Evolutionary conservation across 306 rosid genomes (phyloP), one percentile per base, ranked within the genome.

Genomic region (Lathyrus oleraceus): DNA sequence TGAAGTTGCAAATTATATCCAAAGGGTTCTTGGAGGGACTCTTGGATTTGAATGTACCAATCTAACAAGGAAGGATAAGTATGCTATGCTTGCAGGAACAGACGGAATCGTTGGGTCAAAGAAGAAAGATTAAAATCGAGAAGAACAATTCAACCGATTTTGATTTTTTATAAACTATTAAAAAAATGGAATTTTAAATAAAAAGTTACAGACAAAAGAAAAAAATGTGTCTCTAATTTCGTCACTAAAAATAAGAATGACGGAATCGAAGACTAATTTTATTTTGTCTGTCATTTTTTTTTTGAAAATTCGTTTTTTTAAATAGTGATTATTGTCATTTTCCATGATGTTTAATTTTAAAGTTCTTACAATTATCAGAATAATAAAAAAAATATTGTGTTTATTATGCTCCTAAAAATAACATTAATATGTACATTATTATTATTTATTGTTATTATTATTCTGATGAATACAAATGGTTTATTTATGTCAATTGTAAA

Each of bases 21-120:
- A 93, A 28, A 90, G 75, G 88, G 92, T 84, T 8, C 80, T 94
- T 76, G 94, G 81, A 13, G 98, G 94, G 14, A 84, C 96, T 2
- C 64, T 94, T 1, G 98, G 98, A 0, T 90, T 90, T 77, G 98
- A 94, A 83, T 90, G 97, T 81, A 93, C 98, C 1, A 87, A 71
- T 62, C 76, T 90, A 73, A 93, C 97, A 0, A 84, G 97, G 82
- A 94, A 87, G 78, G 92, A 91, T 48, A 94, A 94, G 81, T 94
- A 94, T 39, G 77, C 85, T 0, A 78, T 83, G 42, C 84, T 94
- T 42, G 91, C 92, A 0, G 96, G 98, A 28, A 94, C 98, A 2
- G 97, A 94, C 75, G 98, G 98, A 28, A 70, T 59, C 0, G 92
- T 94, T 81, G 65, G 78, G 13, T 6, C 74, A 4, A 81, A 69